These are phyloP conservation scores for Baeospora myosura DNA, from an alignment of 1,284 basidiomycete genomes.

Conservation along the genomic window DNA sequence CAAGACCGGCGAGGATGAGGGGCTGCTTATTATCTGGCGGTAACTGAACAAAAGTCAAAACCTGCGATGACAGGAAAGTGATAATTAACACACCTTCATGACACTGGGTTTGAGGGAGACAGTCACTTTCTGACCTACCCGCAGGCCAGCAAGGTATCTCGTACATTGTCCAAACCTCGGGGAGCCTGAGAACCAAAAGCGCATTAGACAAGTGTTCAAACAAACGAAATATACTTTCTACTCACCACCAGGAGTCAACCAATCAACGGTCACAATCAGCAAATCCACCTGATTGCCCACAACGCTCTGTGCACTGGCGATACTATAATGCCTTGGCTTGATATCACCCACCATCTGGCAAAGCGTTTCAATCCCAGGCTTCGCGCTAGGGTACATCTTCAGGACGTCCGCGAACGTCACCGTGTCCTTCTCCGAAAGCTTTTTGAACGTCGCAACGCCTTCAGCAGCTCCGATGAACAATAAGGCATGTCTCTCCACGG, in stretches of 20 bases:
- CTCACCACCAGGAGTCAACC: slow-evolving; percentile 80
- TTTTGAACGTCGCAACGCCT: slow-evolving; percentile 90
- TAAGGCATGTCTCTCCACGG: slow-evolving; percentile 76
- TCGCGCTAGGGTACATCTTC: slow-evolving; percentile 73
- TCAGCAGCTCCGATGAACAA: slow-evolving; percentile 93
- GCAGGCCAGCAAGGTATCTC: slow-evolving; percentile 82
- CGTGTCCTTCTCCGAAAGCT: slow-evolving; percentile 90
- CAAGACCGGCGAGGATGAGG: slow-evolving; percentile 97
- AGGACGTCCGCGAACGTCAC: slow-evolving; percentile 91
- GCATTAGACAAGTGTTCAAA: slow-evolving; percentile 3
- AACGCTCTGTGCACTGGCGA: slow-evolving; percentile 90
- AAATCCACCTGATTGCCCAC: slow-evolving; percentile 94
- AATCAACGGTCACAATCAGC: slow-evolving; percentile 94
- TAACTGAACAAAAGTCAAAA: slow-evolving; percentile 39
- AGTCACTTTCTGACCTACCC: slow-evolving; percentile 87
- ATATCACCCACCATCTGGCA: slow-evolving; percentile 88
- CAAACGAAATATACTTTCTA: slow-evolving; percentile 1
- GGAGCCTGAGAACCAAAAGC: slow-evolving; percentile 41
- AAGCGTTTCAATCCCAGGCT: slow-evolving; percentile 75
- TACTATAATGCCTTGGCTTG: slow-evolving; percentile 97
- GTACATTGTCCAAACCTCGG: slow-evolving; percentile 93
- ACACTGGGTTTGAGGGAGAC: slow-evolving; percentile 98
- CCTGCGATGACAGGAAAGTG: background rate
- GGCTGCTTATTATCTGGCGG: slow-evolving; percentile 83
- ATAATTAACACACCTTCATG: slow-evolving; percentile 73